A percentile compares a stretch with the other conserved stretches of the same genome.
Conservation (phyloP, 148 eudicot genomes). For the Rhododendron vialii region DNA sequence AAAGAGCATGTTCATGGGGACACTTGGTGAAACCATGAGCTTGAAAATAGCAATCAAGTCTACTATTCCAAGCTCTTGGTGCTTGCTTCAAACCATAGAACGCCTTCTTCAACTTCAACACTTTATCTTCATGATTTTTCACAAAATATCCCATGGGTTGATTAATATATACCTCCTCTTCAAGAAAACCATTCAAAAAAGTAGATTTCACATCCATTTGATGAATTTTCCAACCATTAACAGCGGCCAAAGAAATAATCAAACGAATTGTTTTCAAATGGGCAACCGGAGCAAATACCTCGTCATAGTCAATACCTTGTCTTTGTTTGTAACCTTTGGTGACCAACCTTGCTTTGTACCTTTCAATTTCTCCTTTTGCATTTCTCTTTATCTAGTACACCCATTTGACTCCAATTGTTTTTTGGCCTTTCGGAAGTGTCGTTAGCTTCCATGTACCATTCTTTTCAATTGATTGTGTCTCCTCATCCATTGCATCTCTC, state of each 20-base stretch:
- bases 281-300: too few relatives aligned
- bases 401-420: neutral
- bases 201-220: too few relatives aligned
- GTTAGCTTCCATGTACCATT: neutral
- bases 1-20: too few relatives aligned
- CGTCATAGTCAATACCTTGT: too few relatives aligned
- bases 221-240: too few relatives aligned
- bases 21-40: too few relatives aligned
- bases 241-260: too few relatives aligned
- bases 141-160: neutral
- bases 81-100: neutral
- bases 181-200: neutral
- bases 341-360: neutral
- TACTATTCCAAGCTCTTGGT: too few relatives aligned
- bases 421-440: neutral
- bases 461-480: neutral
- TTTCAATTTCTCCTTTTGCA: neutral
- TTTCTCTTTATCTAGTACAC: too few relatives aligned
- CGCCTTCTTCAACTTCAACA: neutral
- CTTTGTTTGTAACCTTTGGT: too few relatives aligned
- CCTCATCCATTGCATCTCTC: neutral
- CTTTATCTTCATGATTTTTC: conserved; percentile 1
- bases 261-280: too few relatives aligned
- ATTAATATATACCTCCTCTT: neutral
- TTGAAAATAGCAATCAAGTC: too few relatives aligned